phyloP scores from a whole-genome alignment of 2,329 filamentous ascomycete genomes.

The Knufia fluminis region DNA sequence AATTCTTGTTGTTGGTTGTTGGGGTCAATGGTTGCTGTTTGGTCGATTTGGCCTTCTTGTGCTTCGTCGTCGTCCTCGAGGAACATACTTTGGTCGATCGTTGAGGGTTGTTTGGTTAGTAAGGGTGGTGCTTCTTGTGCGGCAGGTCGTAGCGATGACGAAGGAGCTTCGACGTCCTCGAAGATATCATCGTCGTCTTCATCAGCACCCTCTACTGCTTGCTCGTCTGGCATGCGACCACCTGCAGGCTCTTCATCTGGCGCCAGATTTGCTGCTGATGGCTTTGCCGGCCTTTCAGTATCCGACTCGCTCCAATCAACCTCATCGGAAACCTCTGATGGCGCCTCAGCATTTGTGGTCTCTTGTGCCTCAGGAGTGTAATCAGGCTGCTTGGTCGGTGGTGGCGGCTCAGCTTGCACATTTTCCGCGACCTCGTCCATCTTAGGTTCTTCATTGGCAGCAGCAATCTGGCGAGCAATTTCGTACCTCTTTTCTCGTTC shows the following conservation, averaged over 20 bases:
- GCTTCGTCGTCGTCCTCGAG: conserved; percentile 1
- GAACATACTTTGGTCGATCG: conserved; percentile 6
- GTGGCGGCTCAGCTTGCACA: conserved; percentile 34
- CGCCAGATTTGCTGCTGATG: neutral
- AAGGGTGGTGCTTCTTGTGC: conserved; percentile 19
- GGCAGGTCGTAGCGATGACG: conserved; percentile 1
- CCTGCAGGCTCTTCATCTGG: conserved; percentile 20
- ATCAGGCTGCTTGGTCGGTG: conserved; percentile 16
- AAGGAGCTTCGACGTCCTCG: conserved; percentile 14
- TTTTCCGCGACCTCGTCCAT: conserved; percentile 40
- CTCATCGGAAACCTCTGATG: conserved; percentile 18
- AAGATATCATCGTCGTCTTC: conserved; percentile 16
- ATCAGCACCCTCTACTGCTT: conserved; percentile 18
- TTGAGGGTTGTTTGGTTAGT: conserved; percentile 11
- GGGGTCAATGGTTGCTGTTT: conserved; percentile 7
- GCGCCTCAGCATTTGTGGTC: conserved; percentile 8
- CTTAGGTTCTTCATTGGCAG: conserved; percentile 21
- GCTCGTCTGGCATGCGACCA: conserved; percentile 12
- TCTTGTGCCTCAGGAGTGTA: conserved; percentile 11
- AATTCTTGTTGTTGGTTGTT: conserved; percentile 48
- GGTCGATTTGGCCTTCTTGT: neutral
- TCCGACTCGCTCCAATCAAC: conserved; percentile 28
- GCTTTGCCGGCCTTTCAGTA: conserved; percentile 16
- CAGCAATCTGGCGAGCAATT: conserved; percentile 20
- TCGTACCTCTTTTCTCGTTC: conserved; percentile 35